These are phyloP conservation scores for Penicillium cosmopolitanum DNA, from an alignment of 495 filamentous ascomycete species.

Conservation along the genomic window DNA sequence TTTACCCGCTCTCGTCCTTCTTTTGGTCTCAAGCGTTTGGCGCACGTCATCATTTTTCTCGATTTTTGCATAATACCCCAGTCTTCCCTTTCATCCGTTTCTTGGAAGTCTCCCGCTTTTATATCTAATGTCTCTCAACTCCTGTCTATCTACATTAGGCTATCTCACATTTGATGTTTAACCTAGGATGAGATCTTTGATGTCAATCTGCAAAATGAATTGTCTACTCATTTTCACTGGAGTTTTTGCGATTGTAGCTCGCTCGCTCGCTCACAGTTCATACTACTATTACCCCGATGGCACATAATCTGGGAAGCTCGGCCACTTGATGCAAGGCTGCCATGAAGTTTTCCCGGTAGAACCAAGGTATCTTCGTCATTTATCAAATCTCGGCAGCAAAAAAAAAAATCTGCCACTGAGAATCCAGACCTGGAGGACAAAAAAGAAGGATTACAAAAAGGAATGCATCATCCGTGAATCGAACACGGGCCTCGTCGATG, in stretches of 20 bases:
- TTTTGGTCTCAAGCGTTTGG: constrained; percentile 23
- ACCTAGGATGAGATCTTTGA: neutral
- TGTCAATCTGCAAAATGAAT: neutral
- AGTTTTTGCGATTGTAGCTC: too few relatives aligned
- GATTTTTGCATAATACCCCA: constrained; percentile 47
- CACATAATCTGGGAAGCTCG: too few relatives aligned
- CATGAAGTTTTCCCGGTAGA: too few relatives aligned
- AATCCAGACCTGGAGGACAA: neutral
- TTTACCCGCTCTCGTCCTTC: neutral
- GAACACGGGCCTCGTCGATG: constrained; percentile 63
- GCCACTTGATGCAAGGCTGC: too few relatives aligned
- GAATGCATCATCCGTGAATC: constrained; percentile 59
- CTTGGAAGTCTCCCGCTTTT: neutral
- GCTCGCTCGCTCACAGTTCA: too few relatives aligned
- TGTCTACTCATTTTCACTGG: neutral
- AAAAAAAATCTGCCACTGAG: neutral
- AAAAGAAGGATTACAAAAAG: constrained; percentile 10
- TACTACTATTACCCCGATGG: neutral
- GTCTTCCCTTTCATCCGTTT: constrained; percentile 16
- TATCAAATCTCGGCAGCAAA: neutral
- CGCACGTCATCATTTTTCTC: constrained; percentile 22
- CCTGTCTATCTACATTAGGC: neutral
- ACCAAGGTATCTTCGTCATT: too few relatives aligned
- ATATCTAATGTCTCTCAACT: neutral
- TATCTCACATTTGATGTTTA: neutral